phyloP scores from a whole-genome alignment of 176 grass and related monocot species.

The Poa pratensis region DNA sequence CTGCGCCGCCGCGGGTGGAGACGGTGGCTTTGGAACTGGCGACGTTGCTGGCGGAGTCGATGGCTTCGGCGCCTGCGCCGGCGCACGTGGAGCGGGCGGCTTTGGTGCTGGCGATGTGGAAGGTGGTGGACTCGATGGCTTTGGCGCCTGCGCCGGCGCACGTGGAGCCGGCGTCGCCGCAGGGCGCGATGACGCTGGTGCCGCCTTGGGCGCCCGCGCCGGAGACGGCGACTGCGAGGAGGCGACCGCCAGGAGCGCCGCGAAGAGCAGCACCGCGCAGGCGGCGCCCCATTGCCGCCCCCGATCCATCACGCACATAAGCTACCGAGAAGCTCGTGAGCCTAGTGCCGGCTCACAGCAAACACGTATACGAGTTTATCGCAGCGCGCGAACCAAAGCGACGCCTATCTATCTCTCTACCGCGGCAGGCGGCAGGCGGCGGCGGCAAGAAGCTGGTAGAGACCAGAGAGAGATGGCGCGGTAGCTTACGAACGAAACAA shows the following conservation, averaged over 20 bases:
- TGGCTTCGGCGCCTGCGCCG: background rate
- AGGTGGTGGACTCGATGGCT: background rate
- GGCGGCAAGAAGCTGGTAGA: background rate
- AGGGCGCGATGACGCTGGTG: background rate
- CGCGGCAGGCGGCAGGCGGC: background rate
- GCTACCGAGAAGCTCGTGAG: conserved; percentile 3
- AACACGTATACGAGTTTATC: background rate
- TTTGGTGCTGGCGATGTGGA: background rate
- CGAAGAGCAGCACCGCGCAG: conserved; percentile 38
- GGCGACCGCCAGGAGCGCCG: conserved; percentile 9
- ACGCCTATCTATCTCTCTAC: too few species aligned
- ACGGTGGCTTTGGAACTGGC: background rate
- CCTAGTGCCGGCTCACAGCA: background rate
- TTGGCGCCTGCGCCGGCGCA: conserved; percentile 7
- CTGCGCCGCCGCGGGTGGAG: background rate
- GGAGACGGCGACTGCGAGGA: conserved; percentile 31
- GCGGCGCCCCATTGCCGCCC: background rate
- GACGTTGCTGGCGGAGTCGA: background rate
- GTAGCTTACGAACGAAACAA: background rate
- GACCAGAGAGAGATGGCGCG: background rate
- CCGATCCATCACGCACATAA: background rate
- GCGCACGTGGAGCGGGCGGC: background rate
- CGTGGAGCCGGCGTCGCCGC: background rate
- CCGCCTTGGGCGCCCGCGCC: background rate
- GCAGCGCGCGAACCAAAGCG: too few species aligned